Evolutionary conservation across 805 yeast species (phyloP).

Genomic region (Lachancea fermentati): DNA sequence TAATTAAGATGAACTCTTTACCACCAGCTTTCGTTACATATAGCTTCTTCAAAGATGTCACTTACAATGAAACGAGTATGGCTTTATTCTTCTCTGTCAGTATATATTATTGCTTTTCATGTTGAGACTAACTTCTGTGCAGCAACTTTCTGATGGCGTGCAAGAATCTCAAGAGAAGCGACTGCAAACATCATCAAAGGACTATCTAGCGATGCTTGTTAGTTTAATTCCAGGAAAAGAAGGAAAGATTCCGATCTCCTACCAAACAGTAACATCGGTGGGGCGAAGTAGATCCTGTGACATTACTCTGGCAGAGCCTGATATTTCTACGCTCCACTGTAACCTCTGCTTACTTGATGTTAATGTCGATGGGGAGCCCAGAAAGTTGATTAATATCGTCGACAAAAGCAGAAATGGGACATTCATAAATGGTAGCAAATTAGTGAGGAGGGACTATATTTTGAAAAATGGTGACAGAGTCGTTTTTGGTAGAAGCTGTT

Average conservation of each 20-base stretch:
- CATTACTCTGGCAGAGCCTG: slow-evolving; percentile 45
- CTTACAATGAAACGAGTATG: slow-evolving; percentile 8
- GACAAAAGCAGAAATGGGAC: slow-evolving; percentile 63
- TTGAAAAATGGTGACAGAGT: slow-evolving; percentile 61
- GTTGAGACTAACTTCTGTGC: not conserved
- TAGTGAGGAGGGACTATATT: slow-evolving; percentile 43
- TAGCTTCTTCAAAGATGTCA: too few species aligned
- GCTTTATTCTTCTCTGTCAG: not conserved
- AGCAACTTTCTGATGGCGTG: slow-evolving; percentile 10
- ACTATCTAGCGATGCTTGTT: slow-evolving; percentile 19
- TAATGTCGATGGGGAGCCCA: slow-evolving; percentile 29
- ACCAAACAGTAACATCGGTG: slow-evolving; percentile 33
- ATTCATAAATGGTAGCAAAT: slow-evolving; percentile 50
- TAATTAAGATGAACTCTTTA: too few species aligned
- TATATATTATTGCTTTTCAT: not conserved
- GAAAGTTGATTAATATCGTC: slow-evolving; percentile 41
- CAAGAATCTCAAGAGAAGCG: slow-evolving; percentile 15
- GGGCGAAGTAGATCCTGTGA: slow-evolving; percentile 63
- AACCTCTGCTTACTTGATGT: slow-evolving; percentile 41
- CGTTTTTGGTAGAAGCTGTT: slow-evolving; percentile 50
- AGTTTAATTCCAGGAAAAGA: slow-evolving; percentile 32
- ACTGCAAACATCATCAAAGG: slow-evolving; percentile 12
- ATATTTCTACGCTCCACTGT: slow-evolving; percentile 64
- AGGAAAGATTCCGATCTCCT: slow-evolving; percentile 27
- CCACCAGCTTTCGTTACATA: too few species aligned